Evolutionary conservation across 2,329 filamentous ascomycete species (phyloP).

Genomic region (Cadophora gregata): DNA sequence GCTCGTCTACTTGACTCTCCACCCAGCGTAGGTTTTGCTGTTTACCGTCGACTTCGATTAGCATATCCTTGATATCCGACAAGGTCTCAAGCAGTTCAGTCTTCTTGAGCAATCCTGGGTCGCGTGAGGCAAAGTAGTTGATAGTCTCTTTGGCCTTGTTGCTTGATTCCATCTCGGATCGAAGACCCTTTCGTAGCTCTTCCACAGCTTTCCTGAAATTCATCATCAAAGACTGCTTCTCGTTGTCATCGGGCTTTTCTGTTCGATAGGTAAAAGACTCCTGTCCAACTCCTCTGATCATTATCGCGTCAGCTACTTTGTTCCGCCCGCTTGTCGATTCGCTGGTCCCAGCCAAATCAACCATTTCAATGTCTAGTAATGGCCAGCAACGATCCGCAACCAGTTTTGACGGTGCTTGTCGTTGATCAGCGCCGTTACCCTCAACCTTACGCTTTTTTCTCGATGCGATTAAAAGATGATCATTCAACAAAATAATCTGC

Average conservation of each 20-base stretch:
- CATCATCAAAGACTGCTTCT: slow-evolving; percentile 81
- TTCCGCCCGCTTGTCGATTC: slow-evolving; percentile 62
- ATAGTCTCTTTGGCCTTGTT: slow-evolving; percentile 85
- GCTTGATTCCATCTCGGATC: slow-evolving; percentile 85
- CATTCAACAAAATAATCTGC: slow-evolving; percentile 91
- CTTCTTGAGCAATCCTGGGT: slow-evolving; percentile 78
- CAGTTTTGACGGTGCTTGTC: slow-evolving; percentile 68
- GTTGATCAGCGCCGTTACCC: slow-evolving; percentile 57
- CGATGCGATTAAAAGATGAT: slow-evolving; percentile 89
- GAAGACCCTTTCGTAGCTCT: slow-evolving; percentile 83
- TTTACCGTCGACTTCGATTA: slow-evolving; percentile 95
- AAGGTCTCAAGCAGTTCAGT: slow-evolving; percentile 79
- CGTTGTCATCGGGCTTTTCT: slow-evolving; percentile 77
- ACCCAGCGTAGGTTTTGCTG: slow-evolving; percentile 97
- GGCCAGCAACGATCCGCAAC: slow-evolving; percentile 96
- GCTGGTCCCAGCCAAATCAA: slow-evolving; percentile 77
- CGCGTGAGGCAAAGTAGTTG: slow-evolving; percentile 82
- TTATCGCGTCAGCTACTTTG: slow-evolving; percentile 83
- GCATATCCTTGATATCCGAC: slow-evolving; percentile 81
- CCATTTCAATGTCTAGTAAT: slow-evolving; percentile 88
- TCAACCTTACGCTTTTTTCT: slow-evolving; percentile 92
- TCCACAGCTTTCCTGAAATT: slow-evolving; percentile 94
- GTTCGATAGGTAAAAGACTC: slow-evolving; percentile 96
- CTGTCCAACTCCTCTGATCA: slow-evolving; percentile 81
- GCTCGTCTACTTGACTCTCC: slow-evolving; percentile 90